Evolutionary conservation across 2,329 filamentous ascomycete genomes (phyloP).

Genomic region (Truncatella angustata): DNA sequence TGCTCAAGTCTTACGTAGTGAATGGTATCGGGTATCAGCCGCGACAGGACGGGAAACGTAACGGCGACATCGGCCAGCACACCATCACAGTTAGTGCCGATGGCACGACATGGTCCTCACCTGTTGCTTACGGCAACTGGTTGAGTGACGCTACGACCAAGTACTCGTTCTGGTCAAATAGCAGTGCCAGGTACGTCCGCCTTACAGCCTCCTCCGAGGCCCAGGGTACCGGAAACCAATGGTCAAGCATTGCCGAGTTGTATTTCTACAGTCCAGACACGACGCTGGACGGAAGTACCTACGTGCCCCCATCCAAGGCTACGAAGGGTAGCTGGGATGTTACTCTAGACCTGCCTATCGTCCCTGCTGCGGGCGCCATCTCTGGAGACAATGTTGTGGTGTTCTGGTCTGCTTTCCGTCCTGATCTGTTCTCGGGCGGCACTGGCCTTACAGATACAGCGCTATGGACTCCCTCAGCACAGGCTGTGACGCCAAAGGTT

Average conservation of each 20-base stretch:
- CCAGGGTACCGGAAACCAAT: constrained; percentile 20
- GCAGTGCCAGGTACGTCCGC: constrained; percentile 27
- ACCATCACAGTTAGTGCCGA: constrained; percentile 27
- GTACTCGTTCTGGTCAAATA: constrained; percentile 31
- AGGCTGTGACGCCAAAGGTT: constrained; percentile 26
- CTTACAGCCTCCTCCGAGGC: constrained; percentile 28
- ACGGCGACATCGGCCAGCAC: constrained; percentile 29
- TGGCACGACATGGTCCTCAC: constrained; percentile 22
- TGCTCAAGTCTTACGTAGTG: constrained; percentile 22
- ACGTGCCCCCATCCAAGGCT: constrained; percentile 16
- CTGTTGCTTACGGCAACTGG: constrained; percentile 28
- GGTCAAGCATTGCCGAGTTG: constrained; percentile 32
- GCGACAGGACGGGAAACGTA: constrained; percentile 23
- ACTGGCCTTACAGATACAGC: constrained; percentile 19
- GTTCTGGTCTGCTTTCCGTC: constrained; percentile 23
- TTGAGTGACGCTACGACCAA: constrained; percentile 26
- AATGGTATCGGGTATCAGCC: constrained; percentile 30
- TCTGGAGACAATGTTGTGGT: constrained; percentile 23
- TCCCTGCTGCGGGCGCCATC: constrained; percentile 31
- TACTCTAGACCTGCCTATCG: constrained; percentile 34
- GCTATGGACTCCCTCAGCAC: constrained; percentile 17
- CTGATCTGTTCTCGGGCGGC: constrained; percentile 15
- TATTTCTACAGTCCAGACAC: constrained; percentile 26
- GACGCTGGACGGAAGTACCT: constrained; percentile 14
- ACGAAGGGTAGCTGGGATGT: constrained; percentile 30